A percentile compares a stretch with the other conserved stretches of the same genome.
Evolutionary conservation across 805 yeast genomes (phyloP).

Genomic region (Barnettozyma wickerhamii): DNA sequence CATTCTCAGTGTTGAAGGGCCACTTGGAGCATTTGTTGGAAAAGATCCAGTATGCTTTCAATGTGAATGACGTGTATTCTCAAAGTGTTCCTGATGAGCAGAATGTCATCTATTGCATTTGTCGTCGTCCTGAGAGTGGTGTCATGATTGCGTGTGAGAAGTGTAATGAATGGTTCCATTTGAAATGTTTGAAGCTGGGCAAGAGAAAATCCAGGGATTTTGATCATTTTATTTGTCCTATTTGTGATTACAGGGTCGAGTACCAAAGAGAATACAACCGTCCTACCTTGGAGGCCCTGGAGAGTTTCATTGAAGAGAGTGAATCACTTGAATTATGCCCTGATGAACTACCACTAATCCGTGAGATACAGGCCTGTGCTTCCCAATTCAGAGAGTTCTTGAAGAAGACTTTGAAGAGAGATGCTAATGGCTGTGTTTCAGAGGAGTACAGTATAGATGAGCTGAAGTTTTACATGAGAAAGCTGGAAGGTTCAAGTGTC

Average conservation of each 20-base stretch:
- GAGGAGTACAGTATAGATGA: slow-evolving; percentile 20
- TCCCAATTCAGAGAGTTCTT: slow-evolving; percentile 21
- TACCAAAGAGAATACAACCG: slow-evolving; percentile 30
- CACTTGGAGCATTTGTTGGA: slow-evolving; percentile 25
- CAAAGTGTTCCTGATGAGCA: slow-evolving; percentile 11
- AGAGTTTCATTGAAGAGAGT: slow-evolving; percentile 26
- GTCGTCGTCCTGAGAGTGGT: slow-evolving; percentile 57
- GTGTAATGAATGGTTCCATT: slow-evolving; percentile 73
- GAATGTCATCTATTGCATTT: slow-evolving; percentile 46
- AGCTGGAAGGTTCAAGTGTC: slow-evolving; percentile 42
- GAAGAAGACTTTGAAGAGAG: slow-evolving; percentile 12
- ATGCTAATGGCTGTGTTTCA: slow-evolving; percentile 21
- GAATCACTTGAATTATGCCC: slow-evolving; percentile 28
- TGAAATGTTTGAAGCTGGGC: slow-evolving; percentile 46
- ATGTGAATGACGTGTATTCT: slow-evolving; percentile 24
- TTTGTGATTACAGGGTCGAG: slow-evolving; percentile 40
- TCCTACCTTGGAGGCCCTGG: slow-evolving; percentile 32
- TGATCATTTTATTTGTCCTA: slow-evolving; percentile 46
- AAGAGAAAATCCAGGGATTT: slow-evolving; percentile 27
- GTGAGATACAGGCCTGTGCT: slow-evolving; percentile 16
- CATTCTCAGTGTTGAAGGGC: slow-evolving; percentile 25
- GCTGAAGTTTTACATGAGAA: slow-evolving; percentile 41
- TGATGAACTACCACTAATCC: slow-evolving; percentile 28
- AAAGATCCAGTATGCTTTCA: slow-evolving; percentile 20
- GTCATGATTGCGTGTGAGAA: slow-evolving; percentile 67